Conservation (phyloP, 2,329 filamentous ascomycete species). For the Penicillium freii region DNA sequence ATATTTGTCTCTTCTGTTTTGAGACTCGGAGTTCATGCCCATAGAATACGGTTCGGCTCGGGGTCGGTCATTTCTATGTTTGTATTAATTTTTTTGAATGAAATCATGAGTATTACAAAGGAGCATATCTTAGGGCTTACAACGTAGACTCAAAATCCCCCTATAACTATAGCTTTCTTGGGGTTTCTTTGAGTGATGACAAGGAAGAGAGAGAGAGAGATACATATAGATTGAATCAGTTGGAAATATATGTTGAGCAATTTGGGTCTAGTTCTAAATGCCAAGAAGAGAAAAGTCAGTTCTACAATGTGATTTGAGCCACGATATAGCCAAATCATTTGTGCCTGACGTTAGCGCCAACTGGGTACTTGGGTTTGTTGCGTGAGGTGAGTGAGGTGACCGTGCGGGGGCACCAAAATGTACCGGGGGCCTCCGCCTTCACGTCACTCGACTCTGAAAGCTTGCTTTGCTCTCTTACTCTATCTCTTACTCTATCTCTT, state of each 20-base stretch:
- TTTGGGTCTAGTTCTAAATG: not conserved
- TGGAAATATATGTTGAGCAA: not conserved
- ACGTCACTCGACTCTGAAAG: slow-evolving; percentile 9
- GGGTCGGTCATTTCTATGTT: slow-evolving; percentile 18
- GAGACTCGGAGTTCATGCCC: slow-evolving; percentile 19
- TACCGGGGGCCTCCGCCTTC: slow-evolving; percentile 18
- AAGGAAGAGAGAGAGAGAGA: not conserved
- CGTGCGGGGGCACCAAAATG: slow-evolving; percentile 11
- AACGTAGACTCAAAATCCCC: not conserved
- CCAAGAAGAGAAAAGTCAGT: not conserved
- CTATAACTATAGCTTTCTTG: not conserved
- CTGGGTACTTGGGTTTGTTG: not conserved
- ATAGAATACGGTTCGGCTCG: slow-evolving; percentile 17
- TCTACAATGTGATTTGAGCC: not conserved
- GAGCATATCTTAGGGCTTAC: not conserved
- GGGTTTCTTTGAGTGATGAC: not conserved
- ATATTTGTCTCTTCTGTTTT: slow-evolving; percentile 19
- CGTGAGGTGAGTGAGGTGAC: not conserved
- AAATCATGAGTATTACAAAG: not conserved
- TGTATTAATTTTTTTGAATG: not conserved
- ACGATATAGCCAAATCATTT: not conserved
- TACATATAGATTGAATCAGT: not conserved
- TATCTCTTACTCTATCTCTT: not conserved
- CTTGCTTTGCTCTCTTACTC: slow-evolving; percentile 1
- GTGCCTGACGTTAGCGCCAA: slow-evolving; percentile 21